Evolutionary conservation across 345 rosid genomes (phyloP), one percentile per base, ranked within the genome.

Genomic region (Bruguiera gymnorhiza): DNA sequence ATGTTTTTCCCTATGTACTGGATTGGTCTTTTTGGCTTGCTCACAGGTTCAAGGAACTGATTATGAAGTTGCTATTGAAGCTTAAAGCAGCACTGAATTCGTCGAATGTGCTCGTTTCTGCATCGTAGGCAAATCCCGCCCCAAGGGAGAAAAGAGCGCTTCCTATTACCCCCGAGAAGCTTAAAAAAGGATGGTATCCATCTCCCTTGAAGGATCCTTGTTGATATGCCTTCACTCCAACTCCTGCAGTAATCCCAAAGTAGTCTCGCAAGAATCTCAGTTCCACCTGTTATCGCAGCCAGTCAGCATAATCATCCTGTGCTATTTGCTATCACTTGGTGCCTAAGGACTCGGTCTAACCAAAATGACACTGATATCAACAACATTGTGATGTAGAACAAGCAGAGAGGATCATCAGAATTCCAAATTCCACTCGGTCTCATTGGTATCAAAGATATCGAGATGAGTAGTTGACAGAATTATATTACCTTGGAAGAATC

Each of bases 1-100:
- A 11, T 39, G 18, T 19, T 59, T 59, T 63, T 68, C 30, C 60
- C 59, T 26, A 26, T 2, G 24, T 16, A 2, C 58, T 30, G 1
- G 20, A 43, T 20, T 51, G 21, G 26, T 23, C 27, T 48, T 30
- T 56, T 24, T 15, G 43, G 68, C 51, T 65, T 68, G 78, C 88
- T 81, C 65, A 85, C 92, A 82, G 7, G 65, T 75, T 81, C 67
- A 87, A 68, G 73, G 92, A 81, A 70, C 86, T 78, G 46, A 34
- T 54, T 7, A 84, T 60, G 75, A 55, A 73, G 57, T 69, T 60
- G 62, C 27, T 55, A 67, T 75, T 80, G 75, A 86, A 73, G 80
- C 83, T 76, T 20, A 86, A 64, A 57, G 87, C 87, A 7, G 81
- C 82, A 65, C 70, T 74, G 74, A 78, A 63, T 21, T 81, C 63